Conservation (phyloP, 495 filamentous ascomycete genomes). For the Hapsidospora chrysogenum region DNA sequence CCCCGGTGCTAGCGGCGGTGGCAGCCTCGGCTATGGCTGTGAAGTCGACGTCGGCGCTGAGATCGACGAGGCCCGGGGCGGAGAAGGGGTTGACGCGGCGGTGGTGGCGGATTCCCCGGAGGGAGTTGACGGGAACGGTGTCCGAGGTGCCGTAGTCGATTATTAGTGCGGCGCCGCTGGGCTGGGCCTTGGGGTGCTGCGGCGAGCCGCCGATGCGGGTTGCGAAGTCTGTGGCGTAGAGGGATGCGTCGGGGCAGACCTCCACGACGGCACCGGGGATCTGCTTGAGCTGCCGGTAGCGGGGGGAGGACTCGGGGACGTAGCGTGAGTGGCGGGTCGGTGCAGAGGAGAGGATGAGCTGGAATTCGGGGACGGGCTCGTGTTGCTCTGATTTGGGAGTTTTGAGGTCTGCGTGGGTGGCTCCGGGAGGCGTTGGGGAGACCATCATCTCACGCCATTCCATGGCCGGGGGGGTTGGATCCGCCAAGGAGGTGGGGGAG, state of each 20-base stretch:
- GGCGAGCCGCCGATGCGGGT: conserved; percentile 58
- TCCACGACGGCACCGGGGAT: conserved; percentile 56
- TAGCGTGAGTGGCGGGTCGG: conserved; percentile 68
- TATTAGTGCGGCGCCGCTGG: conserved; percentile 76
- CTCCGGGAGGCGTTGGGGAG: conserved; percentile 39
- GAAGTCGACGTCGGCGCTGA: conserved; percentile 89
- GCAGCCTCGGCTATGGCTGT: conserved; percentile 67
- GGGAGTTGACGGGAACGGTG: conserved; percentile 67
- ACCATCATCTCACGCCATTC: conserved; percentile 87
- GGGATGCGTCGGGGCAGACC: conserved; percentile 68
- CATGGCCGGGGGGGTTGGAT: conserved; percentile 21
- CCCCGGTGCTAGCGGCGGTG: conserved; percentile 47
- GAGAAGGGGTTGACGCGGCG: conserved; percentile 56
- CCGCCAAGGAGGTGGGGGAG: too few relatives aligned
- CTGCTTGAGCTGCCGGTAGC: conserved; percentile 59
- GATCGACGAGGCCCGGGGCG: conserved; percentile 63
- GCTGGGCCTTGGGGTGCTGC: conserved; percentile 33
- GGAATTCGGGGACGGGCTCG: conserved; percentile 52
- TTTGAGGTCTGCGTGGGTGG: conserved; percentile 23
- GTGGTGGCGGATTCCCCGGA: conserved; percentile 74
- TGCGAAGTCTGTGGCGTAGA: conserved; percentile 67
- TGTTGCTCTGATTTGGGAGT: conserved; percentile 39
- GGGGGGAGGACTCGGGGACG: conserved; percentile 66
- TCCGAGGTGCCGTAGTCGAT: conserved; percentile 78
- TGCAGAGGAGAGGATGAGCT: conserved; percentile 55